phyloP scores from a whole-genome alignment of 164 flowering plant species.

The Vitis cinerea region DNA sequence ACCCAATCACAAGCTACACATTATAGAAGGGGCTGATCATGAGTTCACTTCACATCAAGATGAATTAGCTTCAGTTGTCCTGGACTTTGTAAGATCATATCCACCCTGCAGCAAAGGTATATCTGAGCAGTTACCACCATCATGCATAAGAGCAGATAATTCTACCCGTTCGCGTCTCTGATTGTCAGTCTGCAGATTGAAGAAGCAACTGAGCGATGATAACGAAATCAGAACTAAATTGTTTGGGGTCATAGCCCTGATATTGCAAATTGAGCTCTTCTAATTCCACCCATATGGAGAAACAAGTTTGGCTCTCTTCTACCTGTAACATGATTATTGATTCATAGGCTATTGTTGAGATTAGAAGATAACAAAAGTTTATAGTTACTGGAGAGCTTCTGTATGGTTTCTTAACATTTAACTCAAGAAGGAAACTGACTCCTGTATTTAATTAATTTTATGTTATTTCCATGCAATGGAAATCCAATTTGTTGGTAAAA shows the following conservation, averaged over 20 bases:
- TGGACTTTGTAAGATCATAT: slow-evolving; percentile 36
- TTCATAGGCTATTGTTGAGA: too few relatives aligned
- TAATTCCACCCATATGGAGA: too few relatives aligned
- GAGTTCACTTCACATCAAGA: slow-evolving; percentile 51
- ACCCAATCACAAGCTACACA: slow-evolving; percentile 49
- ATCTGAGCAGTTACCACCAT: background rate
- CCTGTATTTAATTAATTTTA: too few relatives aligned
- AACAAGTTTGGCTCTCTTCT: too few relatives aligned
- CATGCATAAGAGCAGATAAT: background rate
- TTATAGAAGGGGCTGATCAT: slow-evolving; percentile 68
- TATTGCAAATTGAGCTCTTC: background rate
- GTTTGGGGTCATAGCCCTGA: background rate
- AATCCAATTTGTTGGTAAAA: too few relatives aligned
- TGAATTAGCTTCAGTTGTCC: slow-evolving; percentile 41
- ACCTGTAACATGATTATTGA: too few relatives aligned
- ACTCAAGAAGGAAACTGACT: too few relatives aligned
- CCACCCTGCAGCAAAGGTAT: slow-evolving; percentile 2
- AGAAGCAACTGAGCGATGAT: too few relatives aligned
- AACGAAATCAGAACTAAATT: background rate
- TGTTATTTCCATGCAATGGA: too few relatives aligned
- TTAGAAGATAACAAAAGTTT: too few relatives aligned
- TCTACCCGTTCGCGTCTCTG: slow-evolving; percentile 16
- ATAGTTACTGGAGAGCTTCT: too few relatives aligned
- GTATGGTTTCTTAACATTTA: too few relatives aligned
- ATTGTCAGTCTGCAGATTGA: background rate